phyloP scores from a whole-genome alignment of 2,329 filamentous ascomycete genomes.

The Neofusicoccum cordaticola region DNA sequence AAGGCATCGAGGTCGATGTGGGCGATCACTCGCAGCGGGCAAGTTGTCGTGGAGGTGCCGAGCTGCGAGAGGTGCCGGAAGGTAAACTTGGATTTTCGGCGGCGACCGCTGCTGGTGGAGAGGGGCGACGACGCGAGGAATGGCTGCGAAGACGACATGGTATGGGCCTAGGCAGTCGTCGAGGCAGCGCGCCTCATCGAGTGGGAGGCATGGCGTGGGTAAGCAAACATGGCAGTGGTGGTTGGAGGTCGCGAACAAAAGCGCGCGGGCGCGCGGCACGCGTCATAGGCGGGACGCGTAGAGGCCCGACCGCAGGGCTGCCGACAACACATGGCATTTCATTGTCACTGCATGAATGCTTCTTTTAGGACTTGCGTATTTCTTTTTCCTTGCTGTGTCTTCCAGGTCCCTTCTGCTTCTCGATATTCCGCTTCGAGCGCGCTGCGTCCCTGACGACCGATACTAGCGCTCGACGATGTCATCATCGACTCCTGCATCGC shows the following conservation, averaged over 20 bases:
- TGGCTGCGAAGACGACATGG: conserved; percentile 49
- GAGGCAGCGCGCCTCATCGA: conserved; percentile 12
- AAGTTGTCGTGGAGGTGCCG: conserved; percentile 65
- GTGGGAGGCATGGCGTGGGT: neutral
- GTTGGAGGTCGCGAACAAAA: neutral
- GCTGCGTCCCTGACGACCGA: neutral
- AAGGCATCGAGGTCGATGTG: conserved; percentile 97
- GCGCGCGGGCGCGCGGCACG: conserved; percentile 2
- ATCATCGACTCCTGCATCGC: conserved; percentile 18
- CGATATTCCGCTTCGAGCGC: neutral
- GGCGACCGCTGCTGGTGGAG: conserved; percentile 35
- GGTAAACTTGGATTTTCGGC: conserved; percentile 69
- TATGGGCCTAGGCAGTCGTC: neutral
- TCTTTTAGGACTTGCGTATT: neutral
- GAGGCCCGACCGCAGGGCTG: neutral
- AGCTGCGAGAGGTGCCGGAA: conserved; percentile 79
- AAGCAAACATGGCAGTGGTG: neutral
- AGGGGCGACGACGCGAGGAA: conserved; percentile 48
- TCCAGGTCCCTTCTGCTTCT: neutral
- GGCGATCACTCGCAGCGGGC: conserved; percentile 80
- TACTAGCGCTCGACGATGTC: conserved; percentile 16
- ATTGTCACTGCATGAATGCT: neutral
- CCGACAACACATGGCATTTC: neutral
- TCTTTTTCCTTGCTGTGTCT: neutral
- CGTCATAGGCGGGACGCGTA: neutral